Evolutionary conservation across 2,329 filamentous ascomycete genomes (phyloP).

Genomic region (Aquanectria penicillioides): DNA sequence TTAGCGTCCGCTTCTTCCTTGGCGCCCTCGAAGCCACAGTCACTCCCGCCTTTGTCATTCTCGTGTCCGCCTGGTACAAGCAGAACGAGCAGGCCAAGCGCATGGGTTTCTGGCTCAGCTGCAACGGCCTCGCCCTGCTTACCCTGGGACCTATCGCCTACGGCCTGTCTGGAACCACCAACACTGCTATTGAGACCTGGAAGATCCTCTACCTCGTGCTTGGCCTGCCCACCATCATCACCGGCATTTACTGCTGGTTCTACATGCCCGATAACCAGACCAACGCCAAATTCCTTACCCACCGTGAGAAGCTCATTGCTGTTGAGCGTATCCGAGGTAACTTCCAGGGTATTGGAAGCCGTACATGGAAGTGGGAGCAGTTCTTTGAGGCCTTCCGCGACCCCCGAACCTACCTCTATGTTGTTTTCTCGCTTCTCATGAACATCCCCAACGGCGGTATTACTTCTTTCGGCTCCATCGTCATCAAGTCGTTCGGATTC

Average conservation of each 20-base stretch:
- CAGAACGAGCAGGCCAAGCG: conserved; percentile 46
- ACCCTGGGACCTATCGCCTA: conserved; percentile 35
- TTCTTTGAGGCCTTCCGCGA: conserved; percentile 48
- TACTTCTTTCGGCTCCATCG: conserved; percentile 65
- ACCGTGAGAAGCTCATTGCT: conserved; percentile 65
- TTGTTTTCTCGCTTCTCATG: conserved; percentile 58
- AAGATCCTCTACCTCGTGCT: conserved; percentile 41
- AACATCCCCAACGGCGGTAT: conserved; percentile 61
- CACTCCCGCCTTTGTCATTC: conserved; percentile 38
- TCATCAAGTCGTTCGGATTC: conserved; percentile 66
- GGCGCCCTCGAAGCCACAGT: conserved; percentile 40
- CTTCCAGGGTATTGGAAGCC: conserved; percentile 51
- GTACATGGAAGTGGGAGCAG: conserved; percentile 51
- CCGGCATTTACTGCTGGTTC: conserved; percentile 56
- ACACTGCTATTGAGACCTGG: conserved; percentile 47
- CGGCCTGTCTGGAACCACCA: conserved; percentile 28
- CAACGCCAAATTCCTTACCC: conserved; percentile 63
- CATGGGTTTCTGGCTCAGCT: conserved; percentile 38
- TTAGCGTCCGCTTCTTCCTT: conserved; percentile 35
- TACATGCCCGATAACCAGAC: conserved; percentile 72
- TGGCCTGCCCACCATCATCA: conserved; percentile 51
- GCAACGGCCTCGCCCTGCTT: conserved; percentile 33
- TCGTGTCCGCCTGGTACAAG: conserved; percentile 41
- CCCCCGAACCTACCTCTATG: conserved; percentile 51
- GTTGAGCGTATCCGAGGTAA: conserved; percentile 65